Evolutionary conservation across 2,329 filamentous ascomycete species (phyloP), one percentile per base, ranked within the genome.

Genomic region (Coniochaeta pulveracea): DNA sequence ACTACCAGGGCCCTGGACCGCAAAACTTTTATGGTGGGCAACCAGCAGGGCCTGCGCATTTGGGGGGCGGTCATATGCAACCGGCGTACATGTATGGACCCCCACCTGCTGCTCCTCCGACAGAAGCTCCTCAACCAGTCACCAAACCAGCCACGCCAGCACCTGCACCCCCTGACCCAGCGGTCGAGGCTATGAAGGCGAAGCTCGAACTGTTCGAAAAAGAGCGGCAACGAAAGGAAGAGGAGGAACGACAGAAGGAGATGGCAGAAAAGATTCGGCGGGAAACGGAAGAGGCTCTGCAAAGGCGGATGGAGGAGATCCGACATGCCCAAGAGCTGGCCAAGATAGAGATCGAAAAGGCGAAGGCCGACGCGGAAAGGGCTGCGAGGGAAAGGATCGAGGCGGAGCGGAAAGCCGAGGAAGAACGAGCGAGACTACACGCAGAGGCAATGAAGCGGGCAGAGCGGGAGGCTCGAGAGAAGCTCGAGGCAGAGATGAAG

Each of bases 121-220:
- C 63, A 4, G 62, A 66, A 36, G 46, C 51, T 11, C 54, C 57
- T 1, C 56, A 46, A 10, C 48, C 42, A n/a, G 43, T 56, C 14
- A 37, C 49, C 6, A 49, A 57, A 4, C 59, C 62, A 2, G 55
- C 58, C 1, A 56, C 57, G 5, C 44, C 48, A 1, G 35, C 40
- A 8, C 45, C 49, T 19, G 55, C 59, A 44, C 58, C 60, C 37
- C 55, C 56, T 10, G 47, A 80, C 34, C 63, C 69, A 2, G 69
- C 80, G 36, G 74, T 74, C 45, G 60, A 79, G 40, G 61, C 61
- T n/a, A 65, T 79, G 36, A 67, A 78, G 40, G 65, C 72, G 40
- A 67, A 80, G 43, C 54, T 83, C 11, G 61, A 64, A 10, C 55
- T 57, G 8, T 59, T 71, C 26, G 62, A 71, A 40, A 56, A 52